Evolutionary conservation across 2,329 filamentous ascomycete genomes (phyloP), one percentile per base, ranked within the genome.

Genomic region (Apiospora malaysiana): DNA sequence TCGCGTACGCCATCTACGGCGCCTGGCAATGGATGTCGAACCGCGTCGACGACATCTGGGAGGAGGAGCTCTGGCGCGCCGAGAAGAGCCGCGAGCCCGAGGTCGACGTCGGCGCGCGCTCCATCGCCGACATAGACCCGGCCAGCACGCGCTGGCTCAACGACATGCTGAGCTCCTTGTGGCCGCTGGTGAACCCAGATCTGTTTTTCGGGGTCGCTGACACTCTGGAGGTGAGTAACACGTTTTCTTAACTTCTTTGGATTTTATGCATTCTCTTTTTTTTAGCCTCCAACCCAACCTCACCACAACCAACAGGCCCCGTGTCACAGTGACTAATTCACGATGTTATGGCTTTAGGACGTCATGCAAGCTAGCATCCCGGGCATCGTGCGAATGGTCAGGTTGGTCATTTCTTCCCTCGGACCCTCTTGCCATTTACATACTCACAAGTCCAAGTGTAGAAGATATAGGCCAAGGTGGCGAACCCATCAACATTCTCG

Each of bases 311-410:
- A 37, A 2, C 25, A n/a, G n/a, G n/a, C 56, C 56, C 27, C 23
- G 12, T 56, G 25, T 9, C 45, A 6, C 45, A 4, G 25, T 56
- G 32, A 18, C 49, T 27, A 12, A 56, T 27, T 16, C 5, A 56
- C 14, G 23, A 56, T 7, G 23, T 16, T 9, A 56, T 12, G 5
- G 27, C 10, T 56, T 12, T 32, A 66, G 46, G 67, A 68, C n/a
- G 67, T 68, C 1, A 68, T 68, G 67, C 67, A 68, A 25, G 67
- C 67, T 12, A 68, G 67, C n/a, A 42, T 68, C 18, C 67, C 67
- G n/a, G 27, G 67, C 46, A 27, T 68, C 4, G 42, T 68, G 23
- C 67, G 67, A 23, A 68, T 68, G 67, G 46, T 68, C 25, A 67
- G 65, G 65, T 67, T 10, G 43, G 65, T 46, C 5, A 27, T 25